These are phyloP conservation scores for Trichophyton verrucosum DNA, from an alignment of 2,329 filamentous ascomycete genomes.

Conservation along the genomic window DNA sequence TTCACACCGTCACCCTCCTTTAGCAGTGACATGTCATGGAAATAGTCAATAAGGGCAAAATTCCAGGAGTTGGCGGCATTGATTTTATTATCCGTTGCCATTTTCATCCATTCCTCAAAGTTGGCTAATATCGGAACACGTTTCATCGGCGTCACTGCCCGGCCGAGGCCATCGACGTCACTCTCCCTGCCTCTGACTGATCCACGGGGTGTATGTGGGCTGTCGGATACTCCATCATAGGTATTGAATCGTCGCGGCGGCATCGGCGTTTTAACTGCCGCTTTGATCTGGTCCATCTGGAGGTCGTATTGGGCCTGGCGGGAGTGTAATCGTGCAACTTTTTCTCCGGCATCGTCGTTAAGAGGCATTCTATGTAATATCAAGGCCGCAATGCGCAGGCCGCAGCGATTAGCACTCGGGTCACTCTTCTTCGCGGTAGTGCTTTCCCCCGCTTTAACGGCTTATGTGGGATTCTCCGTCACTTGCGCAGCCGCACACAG, in stretches of 20 bases:
- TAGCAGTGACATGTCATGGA: conserved; percentile 94
- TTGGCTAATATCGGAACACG: conserved; percentile 90
- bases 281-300: conserved; percentile 84
- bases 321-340: conserved; percentile 73
- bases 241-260: conserved; percentile 25
- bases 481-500: too few relatives aligned
- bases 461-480: background rate
- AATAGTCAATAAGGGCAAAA: conserved; percentile 99
- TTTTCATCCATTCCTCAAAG: conserved; percentile 99
- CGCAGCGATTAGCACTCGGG: background rate
- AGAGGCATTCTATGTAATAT: conserved; percentile 62
- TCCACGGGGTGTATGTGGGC: conserved; percentile 39
- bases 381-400: background rate
- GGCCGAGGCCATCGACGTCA: conserved; percentile 52
- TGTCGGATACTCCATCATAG: conserved; percentile 29
- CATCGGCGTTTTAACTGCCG: conserved; percentile 36
- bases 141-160: conserved; percentile 86
- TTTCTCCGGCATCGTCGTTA: conserved; percentile 90
- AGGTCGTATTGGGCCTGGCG: conserved; percentile 79
- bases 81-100: conserved; percentile 99
- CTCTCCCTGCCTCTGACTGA: conserved; percentile 25
- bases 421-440: background rate
- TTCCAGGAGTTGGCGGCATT: conserved; percentile 98
- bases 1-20: conserved; percentile 96
- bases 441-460: background rate